Evolutionary conservation across 2,329 filamentous ascomycete species (phyloP).

Genomic region (Rasamsonia emersonii): DNA sequence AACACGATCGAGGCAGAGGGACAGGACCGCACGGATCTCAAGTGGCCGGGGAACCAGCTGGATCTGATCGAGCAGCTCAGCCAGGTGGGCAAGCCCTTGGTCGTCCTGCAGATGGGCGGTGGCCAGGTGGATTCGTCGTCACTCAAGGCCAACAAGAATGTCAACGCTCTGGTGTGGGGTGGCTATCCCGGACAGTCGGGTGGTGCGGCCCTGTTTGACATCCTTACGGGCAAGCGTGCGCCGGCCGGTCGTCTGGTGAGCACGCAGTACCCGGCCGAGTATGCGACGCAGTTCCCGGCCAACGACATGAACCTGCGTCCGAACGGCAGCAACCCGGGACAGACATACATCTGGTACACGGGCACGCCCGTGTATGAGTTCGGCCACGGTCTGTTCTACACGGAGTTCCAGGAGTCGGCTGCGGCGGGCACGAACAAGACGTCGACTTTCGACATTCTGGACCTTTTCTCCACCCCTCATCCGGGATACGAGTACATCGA

Average conservation of each 20-base stretch:
- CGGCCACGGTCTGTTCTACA: slow-evolving; percentile 38
- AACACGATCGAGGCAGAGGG: slow-evolving; percentile 34
- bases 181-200: slow-evolving; percentile 39
- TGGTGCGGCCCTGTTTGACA: slow-evolving; percentile 33
- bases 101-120: slow-evolving; percentile 37
- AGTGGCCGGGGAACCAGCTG: slow-evolving; percentile 36
- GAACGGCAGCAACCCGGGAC: slow-evolving; percentile 28
- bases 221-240: slow-evolving; percentile 33
- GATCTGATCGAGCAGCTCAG: slow-evolving; percentile 31
- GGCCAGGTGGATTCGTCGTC: slow-evolving; percentile 36
- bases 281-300: slow-evolving; percentile 32
- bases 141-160: slow-evolving; percentile 29
- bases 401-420: slow-evolving; percentile 24
- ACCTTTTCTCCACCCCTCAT: slow-evolving; percentile 23
- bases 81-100: slow-evolving; percentile 28
- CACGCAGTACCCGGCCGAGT: slow-evolving; percentile 34
- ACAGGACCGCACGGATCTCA: slow-evolving; percentile 32
- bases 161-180: slow-evolving; percentile 36
- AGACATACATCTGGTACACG: slow-evolving; percentile 39
- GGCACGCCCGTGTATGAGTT: slow-evolving; percentile 33
- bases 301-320: slow-evolving; percentile 36
- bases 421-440: background rate
- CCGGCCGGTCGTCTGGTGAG: slow-evolving; percentile 34
- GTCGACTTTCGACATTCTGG: slow-evolving; percentile 24
- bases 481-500: slow-evolving; percentile 20